Evolutionary conservation across 2,329 filamentous ascomycete genomes (phyloP).

Genomic region (Alternaria hordeiaustralica): DNA sequence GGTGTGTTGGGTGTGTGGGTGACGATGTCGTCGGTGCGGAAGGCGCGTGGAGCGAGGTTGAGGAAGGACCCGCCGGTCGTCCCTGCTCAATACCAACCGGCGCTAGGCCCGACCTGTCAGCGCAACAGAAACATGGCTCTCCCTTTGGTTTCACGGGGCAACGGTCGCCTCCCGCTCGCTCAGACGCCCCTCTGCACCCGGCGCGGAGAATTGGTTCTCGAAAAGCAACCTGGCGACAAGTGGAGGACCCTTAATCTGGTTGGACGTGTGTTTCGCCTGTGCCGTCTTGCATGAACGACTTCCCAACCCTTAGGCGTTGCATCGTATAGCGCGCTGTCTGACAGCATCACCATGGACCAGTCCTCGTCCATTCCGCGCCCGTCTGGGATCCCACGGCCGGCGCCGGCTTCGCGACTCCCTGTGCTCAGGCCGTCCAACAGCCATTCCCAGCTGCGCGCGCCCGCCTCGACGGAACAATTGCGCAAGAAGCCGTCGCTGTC

Average conservation of each 20-base stretch:
- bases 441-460: slow-evolving; percentile 51
- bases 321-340: slow-evolving; percentile 16
- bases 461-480: slow-evolving; percentile 54
- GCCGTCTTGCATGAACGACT: slow-evolving; percentile 9
- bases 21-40: slow-evolving; percentile 7
- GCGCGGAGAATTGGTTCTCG: slow-evolving; percentile 13
- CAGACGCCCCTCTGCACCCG: slow-evolving; percentile 14
- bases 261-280: slow-evolving; percentile 12
- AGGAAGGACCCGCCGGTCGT: slow-evolving; percentile 9
- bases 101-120: slow-evolving; percentile 9
- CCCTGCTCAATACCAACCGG: slow-evolving; percentile 2
- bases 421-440: slow-evolving; percentile 51
- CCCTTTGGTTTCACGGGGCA: slow-evolving; percentile 19
- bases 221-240: slow-evolving; percentile 9
- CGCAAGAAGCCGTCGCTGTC: slow-evolving; percentile 42
- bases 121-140: slow-evolving; percentile 7
- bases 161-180: slow-evolving; percentile 17
- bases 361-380: slow-evolving; percentile 36
- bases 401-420: slow-evolving; percentile 59
- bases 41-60: slow-evolving; percentile 16
- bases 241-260: slow-evolving; percentile 8
- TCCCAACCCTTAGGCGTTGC: slow-evolving; percentile 4
- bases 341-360: slow-evolving; percentile 44
- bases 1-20: slow-evolving; percentile 10
- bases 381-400: slow-evolving; percentile 55